Evolutionary conservation across 805 yeast species (phyloP), one percentile per base, ranked within the genome.

Genomic region (Wickerhamiella sergipiensis): DNA sequence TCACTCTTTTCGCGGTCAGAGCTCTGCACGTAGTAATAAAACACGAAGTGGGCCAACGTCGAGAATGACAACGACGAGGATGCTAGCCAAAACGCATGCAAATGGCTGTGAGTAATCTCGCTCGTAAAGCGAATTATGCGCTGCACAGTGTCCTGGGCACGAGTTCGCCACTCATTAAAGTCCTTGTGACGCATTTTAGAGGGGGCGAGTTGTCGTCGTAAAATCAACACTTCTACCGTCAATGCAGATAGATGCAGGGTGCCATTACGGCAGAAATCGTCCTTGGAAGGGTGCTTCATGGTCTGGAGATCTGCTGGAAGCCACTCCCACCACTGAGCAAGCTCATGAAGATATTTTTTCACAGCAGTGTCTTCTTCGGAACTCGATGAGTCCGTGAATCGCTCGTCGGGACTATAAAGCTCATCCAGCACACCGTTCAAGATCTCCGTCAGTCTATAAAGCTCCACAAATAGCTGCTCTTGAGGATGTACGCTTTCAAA

Each of bases 81-180:
- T 5, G 66, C 55, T 19, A 63, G 59, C 69, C 69, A 66, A 52
- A 64, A 66, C 3, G 68, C 67, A 54, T 62, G 64, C 38, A 64
- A 46, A 48, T 66, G 68, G 10, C 65, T 52, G 45, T 65, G 68
- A 13, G 65, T 58, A 51, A 66, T 64, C 26, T 61, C 66, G 18
- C 60, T 48, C 1, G 66, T 63, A 51, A 62, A 64, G 22, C 52
- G 51, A 29, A 64, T 59, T 29, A 66, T 57, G 9, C 61, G 44
- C 36, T 60, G 61, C 9, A 65, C 63, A 13, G 61, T 55, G 21
- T 57, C 64, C 1, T 56, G 54, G 3, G 67, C 67, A 17, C 55
- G 55, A 5, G 51, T 56, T 18, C 69, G 60, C 36, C 59, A 59
- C 38, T 46, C 46, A 1, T 47, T 47, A 38, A 57, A 55, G 23